A percentile compares a stretch with the other conserved stretches of the same genome.
phyloP scores from a whole-genome alignment of 1,139 yeast species.

The Yamadazyma mexicana region DNA sequence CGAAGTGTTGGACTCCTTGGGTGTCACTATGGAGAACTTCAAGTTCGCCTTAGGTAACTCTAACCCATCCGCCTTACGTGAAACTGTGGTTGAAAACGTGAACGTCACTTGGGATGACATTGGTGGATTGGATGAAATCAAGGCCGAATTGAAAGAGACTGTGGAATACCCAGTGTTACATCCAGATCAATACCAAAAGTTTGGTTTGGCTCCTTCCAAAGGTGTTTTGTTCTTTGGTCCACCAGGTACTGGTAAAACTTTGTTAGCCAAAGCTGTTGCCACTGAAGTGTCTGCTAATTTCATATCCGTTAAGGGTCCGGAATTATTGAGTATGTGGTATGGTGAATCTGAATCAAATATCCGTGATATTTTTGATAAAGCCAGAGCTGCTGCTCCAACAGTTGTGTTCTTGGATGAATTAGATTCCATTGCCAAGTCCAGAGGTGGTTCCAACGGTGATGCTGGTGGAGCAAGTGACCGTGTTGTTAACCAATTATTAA shows the following conservation, averaged over 20 bases:
- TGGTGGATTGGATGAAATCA: conserved; percentile 95
- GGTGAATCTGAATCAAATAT: conserved; percentile 98
- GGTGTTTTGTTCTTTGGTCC: conserved; percentile 99
- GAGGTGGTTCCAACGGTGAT: conserved; percentile 87
- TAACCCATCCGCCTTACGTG: conserved; percentile 98
- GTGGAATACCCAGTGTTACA: conserved; percentile 98
- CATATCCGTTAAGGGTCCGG: conserved; percentile 97
- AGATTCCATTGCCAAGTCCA: conserved; percentile 95
- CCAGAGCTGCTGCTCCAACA: conserved; percentile 98
- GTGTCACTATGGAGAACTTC: conserved; percentile 99
- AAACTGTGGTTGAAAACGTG: conserved; percentile 97
- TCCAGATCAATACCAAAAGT: conserved; percentile 97
- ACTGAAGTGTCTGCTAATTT: conserved; percentile 97
- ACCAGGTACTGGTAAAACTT: conserved; percentile 99
- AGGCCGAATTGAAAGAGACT: conserved; percentile 95
- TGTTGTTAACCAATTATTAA: conserved; percentile 95
- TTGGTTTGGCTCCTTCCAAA: conserved; percentile 95
- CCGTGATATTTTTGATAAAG: conserved; percentile 96
- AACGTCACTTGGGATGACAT: conserved; percentile 98
- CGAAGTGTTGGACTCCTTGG: conserved; percentile 91
- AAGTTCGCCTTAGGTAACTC: conserved; percentile 97
- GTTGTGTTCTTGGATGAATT: conserved; percentile 96
- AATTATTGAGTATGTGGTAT: conserved; percentile 96
- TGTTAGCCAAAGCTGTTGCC: conserved; percentile 97
- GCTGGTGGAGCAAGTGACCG: conserved; percentile 99